phyloP scores from a whole-genome alignment of 1,284 basidiomycete genomes.

The Ceratobasidium sp. region DNA sequence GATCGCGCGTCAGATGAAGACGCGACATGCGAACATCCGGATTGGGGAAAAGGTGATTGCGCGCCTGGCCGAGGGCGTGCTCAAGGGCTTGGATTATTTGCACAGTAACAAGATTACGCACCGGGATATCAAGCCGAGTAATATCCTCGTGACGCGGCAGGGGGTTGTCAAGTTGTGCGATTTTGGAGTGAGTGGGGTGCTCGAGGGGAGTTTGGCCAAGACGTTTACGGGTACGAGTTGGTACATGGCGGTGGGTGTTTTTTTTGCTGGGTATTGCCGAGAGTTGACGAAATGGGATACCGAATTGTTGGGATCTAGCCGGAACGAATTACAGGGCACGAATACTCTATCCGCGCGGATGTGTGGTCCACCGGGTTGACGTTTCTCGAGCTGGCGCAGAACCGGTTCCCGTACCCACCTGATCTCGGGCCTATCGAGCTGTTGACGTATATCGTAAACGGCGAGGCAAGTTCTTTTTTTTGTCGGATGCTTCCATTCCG shows the following conservation, averaged over 20 bases:
- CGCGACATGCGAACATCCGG: constrained; percentile 74
- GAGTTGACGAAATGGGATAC: constrained; percentile 15
- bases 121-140: constrained; percentile 97
- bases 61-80: constrained; percentile 89
- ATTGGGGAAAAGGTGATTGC: constrained; percentile 94
- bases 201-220: constrained; percentile 90
- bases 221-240: constrained; percentile 98
- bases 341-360: constrained; percentile 94
- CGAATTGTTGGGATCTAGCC: constrained; percentile 67
- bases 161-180: constrained; percentile 94
- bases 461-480: constrained; percentile 67
- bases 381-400: constrained; percentile 92
- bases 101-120: constrained; percentile 94
- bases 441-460: constrained; percentile 89
- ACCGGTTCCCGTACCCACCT: constrained; percentile 95
- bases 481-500: constrained; percentile 33
- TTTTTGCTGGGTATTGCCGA: constrained; percentile 26
- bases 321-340: constrained; percentile 89
- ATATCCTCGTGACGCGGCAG: constrained; percentile 88
- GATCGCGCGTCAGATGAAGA: constrained; percentile 86
- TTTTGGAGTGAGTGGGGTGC: constrained; percentile 96
- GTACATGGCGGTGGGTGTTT: constrained; percentile 91
- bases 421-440: constrained; percentile 95
- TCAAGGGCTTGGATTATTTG: constrained; percentile 93
- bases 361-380: constrained; percentile 99